Evolutionary conservation across 2,329 filamentous ascomycete species (phyloP).

Genomic region (Torrubiella hemipterigena): DNA sequence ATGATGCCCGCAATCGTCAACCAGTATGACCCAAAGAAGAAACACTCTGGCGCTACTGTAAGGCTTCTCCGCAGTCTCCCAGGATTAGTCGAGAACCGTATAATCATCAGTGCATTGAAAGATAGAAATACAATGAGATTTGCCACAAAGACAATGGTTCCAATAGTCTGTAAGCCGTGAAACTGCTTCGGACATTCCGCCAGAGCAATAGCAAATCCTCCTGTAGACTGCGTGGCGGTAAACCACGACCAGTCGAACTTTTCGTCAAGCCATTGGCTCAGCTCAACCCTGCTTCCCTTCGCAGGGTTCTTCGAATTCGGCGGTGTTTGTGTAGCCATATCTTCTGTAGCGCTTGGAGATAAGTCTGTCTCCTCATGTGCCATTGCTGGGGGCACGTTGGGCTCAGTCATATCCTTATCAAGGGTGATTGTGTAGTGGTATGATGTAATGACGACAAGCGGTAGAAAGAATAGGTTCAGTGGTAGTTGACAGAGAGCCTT

Average conservation of each 20-base stretch:
- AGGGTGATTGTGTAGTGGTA: too few species aligned
- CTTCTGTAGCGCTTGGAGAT: too few species aligned
- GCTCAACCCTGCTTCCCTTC: too few species aligned
- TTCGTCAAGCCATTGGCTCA: not conserved
- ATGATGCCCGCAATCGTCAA: conserved; percentile 54
- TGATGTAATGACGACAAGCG: too few species aligned
- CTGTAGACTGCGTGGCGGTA: conserved; percentile 20
- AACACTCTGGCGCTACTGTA: conserved; percentile 38
- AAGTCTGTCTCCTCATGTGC: too few species aligned
- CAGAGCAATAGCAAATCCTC: conserved; percentile 17
- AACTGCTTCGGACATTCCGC: conserved; percentile 29
- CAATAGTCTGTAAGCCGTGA: conserved; percentile 31
- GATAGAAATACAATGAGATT: conserved; percentile 36
- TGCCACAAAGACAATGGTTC: conserved; percentile 33
- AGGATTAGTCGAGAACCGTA: conserved; percentile 46
- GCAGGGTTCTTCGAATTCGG: too few species aligned
- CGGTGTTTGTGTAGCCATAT: too few species aligned
- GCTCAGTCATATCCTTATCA: too few species aligned
- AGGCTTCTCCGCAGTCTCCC: conserved; percentile 36
- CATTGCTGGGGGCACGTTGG: too few species aligned
- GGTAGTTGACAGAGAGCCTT: too few species aligned
- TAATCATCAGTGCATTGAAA: conserved; percentile 39
- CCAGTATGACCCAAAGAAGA: conserved; percentile 50
- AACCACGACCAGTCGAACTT: conserved; percentile 17
- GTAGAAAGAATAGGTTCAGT: too few species aligned